These are phyloP conservation scores for Penicillium goetzii DNA, from an alignment of 495 filamentous ascomycete species.

Conservation along the genomic window DNA sequence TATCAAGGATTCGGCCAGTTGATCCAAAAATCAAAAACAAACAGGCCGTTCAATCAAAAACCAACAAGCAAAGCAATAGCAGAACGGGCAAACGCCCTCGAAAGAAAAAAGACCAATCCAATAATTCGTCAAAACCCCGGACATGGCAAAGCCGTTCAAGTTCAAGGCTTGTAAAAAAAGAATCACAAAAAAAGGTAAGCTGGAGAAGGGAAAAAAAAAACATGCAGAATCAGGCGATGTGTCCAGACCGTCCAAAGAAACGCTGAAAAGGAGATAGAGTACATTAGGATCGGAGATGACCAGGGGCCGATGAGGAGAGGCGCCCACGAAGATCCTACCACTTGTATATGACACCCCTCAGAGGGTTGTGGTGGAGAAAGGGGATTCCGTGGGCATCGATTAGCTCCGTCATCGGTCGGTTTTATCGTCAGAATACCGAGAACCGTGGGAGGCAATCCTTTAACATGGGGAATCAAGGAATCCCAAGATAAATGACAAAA, in stretches of 20 bases:
- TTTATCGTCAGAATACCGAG: constrained; percentile 33
- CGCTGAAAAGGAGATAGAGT: constrained; percentile 41
- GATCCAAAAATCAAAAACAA: constrained; percentile 19
- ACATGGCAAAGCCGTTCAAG: constrained; percentile 18
- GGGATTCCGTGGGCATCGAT: constrained; percentile 20
- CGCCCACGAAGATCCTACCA: constrained; percentile 11
- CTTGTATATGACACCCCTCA: constrained; percentile 1
- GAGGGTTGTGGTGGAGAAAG: not conserved
- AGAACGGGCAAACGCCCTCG: constrained; percentile 20
- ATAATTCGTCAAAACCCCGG: constrained; percentile 33
- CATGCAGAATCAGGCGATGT: constrained; percentile 26
- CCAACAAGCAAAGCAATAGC: constrained; percentile 11
- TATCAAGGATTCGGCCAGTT: constrained; percentile 42
- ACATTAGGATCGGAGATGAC: constrained; percentile 37
- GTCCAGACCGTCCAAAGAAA: constrained; percentile 37
- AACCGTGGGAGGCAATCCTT: constrained; percentile 25
- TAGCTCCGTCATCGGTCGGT: constrained; percentile 25
- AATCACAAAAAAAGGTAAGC: constrained; percentile 16
- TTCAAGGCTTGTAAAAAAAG: constrained; percentile 15
- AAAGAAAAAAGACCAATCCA: constrained; percentile 25
- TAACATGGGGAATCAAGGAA: constrained; percentile 30
- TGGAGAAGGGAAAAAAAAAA: constrained; percentile 12
- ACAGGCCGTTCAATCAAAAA: constrained; percentile 16
- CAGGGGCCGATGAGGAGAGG: constrained; percentile 19
- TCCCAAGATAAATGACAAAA: constrained; percentile 25